These are phyloP conservation scores for Daedaleopsis sinensis DNA, from an alignment of 768 basidiomycete species.

Conservation along the genomic window DNA sequence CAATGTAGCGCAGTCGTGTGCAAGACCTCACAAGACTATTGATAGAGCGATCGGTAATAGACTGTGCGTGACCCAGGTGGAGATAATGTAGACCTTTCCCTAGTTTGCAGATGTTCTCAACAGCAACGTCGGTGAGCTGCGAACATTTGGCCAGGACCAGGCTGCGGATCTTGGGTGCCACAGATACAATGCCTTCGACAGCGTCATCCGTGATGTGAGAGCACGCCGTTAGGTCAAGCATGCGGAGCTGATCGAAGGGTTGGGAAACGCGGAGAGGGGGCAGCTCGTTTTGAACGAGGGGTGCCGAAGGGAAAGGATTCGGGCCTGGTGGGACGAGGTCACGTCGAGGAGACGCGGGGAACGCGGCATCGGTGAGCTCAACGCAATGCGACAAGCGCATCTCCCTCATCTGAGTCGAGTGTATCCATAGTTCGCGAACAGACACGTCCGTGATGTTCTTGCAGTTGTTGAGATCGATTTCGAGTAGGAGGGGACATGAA, in stretches of 20 bases:
- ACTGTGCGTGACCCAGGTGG: slow-evolving; percentile 89
- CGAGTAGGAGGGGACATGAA: slow-evolving; percentile 84
- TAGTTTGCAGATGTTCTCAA: slow-evolving; percentile 82
- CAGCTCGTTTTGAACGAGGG: slow-evolving; percentile 41
- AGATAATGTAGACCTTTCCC: slow-evolving; percentile 95
- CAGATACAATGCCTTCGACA: slow-evolving; percentile 70
- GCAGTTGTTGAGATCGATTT: slow-evolving; percentile 92
- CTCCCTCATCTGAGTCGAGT: slow-evolving; percentile 86
- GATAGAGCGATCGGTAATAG: slow-evolving; percentile 90
- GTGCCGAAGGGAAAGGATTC: slow-evolving; percentile 40
- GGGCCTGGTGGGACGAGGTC: slow-evolving; percentile 42
- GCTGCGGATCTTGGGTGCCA: slow-evolving; percentile 52
- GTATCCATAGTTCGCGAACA: slow-evolving; percentile 82
- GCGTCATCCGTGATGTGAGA: slow-evolving; percentile 73
- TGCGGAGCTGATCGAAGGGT: slow-evolving; percentile 82
- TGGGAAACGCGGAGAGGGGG: slow-evolving; percentile 69
- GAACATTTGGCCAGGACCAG: slow-evolving; percentile 65
- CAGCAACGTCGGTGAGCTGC: slow-evolving; percentile 76
- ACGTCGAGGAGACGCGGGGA: slow-evolving; percentile 69
- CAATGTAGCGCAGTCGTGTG: slow-evolving; percentile 90
- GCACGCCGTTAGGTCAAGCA: slow-evolving; percentile 92
- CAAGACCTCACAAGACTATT: slow-evolving; percentile 82
- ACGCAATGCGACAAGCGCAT: slow-evolving; percentile 82
- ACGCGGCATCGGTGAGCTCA: slow-evolving; percentile 80
- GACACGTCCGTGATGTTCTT: slow-evolving; percentile 74